phyloP scores from a whole-genome alignment of 192 early-diverging fungal species.

The Backusella australiensis region DNA sequence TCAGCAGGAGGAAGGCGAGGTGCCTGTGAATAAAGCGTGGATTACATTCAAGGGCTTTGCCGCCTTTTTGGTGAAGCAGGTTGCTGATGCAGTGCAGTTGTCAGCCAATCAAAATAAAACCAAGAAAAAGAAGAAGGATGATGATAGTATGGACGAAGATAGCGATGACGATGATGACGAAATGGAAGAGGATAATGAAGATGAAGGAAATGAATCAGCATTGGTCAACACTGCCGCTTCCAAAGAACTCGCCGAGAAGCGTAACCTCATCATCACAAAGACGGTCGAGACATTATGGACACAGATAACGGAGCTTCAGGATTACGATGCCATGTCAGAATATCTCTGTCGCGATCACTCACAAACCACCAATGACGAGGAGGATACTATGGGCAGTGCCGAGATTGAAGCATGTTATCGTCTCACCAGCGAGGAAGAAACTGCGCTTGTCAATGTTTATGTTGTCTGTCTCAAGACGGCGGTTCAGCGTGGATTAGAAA shows the following conservation, averaged over 20 bases:
- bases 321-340: constrained; percentile 52
- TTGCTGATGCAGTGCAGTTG: constrained; percentile 8
- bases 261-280: constrained; percentile 7
- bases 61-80: constrained; percentile 41
- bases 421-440: constrained; percentile 52
- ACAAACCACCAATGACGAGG: background rate
- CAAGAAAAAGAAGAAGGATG: background rate
- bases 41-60: constrained; percentile 47
- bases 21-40: constrained; percentile 39
- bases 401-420: constrained; percentile 39
- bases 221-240: background rate
- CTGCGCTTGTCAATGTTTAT: constrained; percentile 49
- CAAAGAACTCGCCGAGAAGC: background rate
- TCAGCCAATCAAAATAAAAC: background rate
- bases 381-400: background rate
- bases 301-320: constrained; percentile 24
- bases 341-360: constrained; percentile 41
- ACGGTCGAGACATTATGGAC: constrained; percentile 21
- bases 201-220: background rate
- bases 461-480: constrained; percentile 38
- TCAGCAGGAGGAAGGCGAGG: background rate
- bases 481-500: constrained; percentile 13
- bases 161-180: background rate
- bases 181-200: background rate
- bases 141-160: background rate